A percentile compares a stretch with the other conserved stretches of the same genome.
Conservation (phyloP, 2,329 filamentous ascomycete genomes). For the Myriosclerotinia curreyana region DNA sequence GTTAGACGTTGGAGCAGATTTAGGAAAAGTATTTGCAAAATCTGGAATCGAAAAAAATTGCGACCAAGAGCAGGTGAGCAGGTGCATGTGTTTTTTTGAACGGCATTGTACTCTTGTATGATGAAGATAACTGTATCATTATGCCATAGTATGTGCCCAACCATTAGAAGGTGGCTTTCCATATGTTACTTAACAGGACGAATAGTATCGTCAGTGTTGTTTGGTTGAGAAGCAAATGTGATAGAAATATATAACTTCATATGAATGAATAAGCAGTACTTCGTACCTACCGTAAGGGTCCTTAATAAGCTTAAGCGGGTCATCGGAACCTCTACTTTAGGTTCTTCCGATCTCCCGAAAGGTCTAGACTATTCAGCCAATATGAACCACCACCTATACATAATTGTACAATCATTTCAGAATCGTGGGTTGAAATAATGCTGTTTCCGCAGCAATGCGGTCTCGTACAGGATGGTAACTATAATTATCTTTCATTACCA, state of each 20-base stretch:
- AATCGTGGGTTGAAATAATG: conserved; percentile 17
- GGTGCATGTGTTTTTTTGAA: background rate
- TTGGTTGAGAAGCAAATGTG: background rate
- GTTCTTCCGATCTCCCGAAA: background rate
- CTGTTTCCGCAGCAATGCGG: conserved; percentile 36
- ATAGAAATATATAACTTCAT: too few species aligned
- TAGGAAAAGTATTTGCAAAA: background rate
- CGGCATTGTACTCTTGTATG: too few species aligned
- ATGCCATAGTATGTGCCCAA: background rate
- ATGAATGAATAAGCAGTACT: too few species aligned
- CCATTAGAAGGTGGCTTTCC: background rate
- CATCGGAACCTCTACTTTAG: background rate
- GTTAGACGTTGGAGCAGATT: background rate
- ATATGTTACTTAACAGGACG: background rate
- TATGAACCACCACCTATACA: background rate
- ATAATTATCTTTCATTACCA: conserved; percentile 23
- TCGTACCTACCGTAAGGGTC: too few species aligned
- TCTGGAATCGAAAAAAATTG: background rate
- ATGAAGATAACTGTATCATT: background rate
- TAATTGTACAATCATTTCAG: background rate
- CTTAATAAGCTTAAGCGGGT: too few species aligned
- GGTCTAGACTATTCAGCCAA: conserved; percentile 2
- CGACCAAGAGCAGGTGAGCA: too few species aligned
- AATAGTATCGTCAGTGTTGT: background rate
- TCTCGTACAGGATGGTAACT: conserved; percentile 41